Evolutionary conservation across 495 filamentous ascomycete species (phyloP).

Genomic region (Neurospora sp.): DNA sequence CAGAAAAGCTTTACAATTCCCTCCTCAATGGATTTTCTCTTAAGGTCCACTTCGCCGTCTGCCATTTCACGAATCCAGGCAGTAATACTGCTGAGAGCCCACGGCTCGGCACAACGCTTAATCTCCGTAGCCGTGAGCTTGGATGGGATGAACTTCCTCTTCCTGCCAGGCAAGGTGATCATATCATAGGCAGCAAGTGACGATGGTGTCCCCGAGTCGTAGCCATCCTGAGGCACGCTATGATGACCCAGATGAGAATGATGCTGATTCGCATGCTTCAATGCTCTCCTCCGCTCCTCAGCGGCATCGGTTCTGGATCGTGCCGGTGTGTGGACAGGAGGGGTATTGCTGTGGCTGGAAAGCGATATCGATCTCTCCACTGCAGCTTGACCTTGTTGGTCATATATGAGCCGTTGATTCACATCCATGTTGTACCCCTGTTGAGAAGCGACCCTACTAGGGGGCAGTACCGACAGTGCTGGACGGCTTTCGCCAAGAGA

Average conservation of each 20-base stretch:
- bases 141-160: conserved; percentile 75
- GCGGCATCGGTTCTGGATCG: conserved; percentile 94
- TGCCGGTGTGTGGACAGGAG: conserved; percentile 68
- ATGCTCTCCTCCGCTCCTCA: conserved; percentile 43
- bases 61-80: conserved; percentile 81
- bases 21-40: conserved; percentile 70
- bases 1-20: conserved; percentile 87
- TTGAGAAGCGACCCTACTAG: conserved; percentile 22
- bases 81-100: conserved; percentile 84
- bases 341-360: conserved; percentile 68
- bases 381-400: conserved; percentile 27
- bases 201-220: conserved; percentile 41
- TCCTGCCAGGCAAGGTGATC: conserved; percentile 59
- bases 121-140: conserved; percentile 79
- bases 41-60: conserved; percentile 74
- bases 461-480: conserved; percentile 26
- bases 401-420: conserved; percentile 26
- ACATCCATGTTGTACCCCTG: conserved; percentile 30
- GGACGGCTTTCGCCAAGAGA: conserved; percentile 29
- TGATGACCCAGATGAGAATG: conserved; percentile 39
- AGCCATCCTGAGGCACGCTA: conserved; percentile 36
- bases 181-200: conserved; percentile 53
- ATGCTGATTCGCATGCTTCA: conserved; percentile 47
- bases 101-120: conserved; percentile 78
- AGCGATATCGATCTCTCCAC: conserved; percentile 85